Evolutionary conservation across 106 monocot species (phyloP).

Genomic region (Chionographis japonica): DNA sequence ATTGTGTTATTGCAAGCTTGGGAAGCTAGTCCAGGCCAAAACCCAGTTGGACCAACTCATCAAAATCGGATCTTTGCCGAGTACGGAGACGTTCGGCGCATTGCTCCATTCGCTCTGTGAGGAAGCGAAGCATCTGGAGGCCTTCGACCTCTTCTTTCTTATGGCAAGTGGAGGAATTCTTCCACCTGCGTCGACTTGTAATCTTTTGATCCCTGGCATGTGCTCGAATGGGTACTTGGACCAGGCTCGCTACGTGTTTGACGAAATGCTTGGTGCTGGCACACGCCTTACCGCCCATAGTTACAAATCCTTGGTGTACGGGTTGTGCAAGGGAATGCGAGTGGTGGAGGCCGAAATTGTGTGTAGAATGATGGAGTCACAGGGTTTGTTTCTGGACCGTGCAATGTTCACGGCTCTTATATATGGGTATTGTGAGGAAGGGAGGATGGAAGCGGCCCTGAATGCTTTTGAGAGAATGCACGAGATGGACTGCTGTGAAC

Average conservation of each 20-base stretch:
- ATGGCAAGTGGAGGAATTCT: conserved; percentile 8
- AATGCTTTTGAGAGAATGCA: conserved; percentile 21
- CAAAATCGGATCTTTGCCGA: conserved; percentile 10
- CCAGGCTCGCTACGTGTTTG: conserved; percentile 23
- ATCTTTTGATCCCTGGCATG: conserved; percentile 14
- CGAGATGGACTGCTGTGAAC: conserved; percentile 1
- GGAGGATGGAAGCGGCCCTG: conserved; percentile 17
- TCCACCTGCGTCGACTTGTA: not conserved
- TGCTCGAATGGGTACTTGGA: conserved; percentile 18
- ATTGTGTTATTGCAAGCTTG: conserved; percentile 5
- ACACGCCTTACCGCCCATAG: conserved; percentile 2
- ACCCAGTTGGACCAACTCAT: not conserved
- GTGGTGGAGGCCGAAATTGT: conserved; percentile 15
- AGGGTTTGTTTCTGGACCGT: conserved; percentile 12
- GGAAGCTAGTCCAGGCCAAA: not conserved
- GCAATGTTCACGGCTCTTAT: conserved; percentile 18
- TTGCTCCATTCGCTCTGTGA: conserved; percentile 11
- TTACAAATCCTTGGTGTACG: conserved; percentile 23
- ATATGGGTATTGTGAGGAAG: conserved; percentile 20
- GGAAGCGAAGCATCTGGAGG: conserved; percentile 10
- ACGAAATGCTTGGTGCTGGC: conserved; percentile 18
- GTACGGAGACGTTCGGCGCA: not conserved
- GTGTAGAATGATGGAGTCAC: conserved; percentile 17
- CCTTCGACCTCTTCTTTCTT: conserved; percentile 10
- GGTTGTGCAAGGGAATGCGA: conserved; percentile 15